Evolutionary conservation across 176 grass and related monocot genomes (phyloP), one percentile per base, ranked within the genome.

Genomic region (Oryza brachyantha): DNA sequence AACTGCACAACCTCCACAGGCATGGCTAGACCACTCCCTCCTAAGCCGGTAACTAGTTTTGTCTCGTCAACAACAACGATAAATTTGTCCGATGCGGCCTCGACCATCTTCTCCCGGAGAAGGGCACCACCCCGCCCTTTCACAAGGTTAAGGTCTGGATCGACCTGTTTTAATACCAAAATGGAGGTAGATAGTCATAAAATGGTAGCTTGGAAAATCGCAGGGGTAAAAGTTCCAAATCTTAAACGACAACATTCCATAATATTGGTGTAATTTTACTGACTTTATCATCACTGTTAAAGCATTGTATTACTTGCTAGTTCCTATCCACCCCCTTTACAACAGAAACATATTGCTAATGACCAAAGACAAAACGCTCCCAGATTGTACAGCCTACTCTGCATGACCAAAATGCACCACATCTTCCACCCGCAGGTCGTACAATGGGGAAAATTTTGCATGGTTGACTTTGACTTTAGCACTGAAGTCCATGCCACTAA

Each of bases 1-100:
- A 99, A 99, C 84, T 99, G 96, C 85, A 95, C 96, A 17, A 99
- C 88, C 34, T 99, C 96, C 64, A 99, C 96, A 0, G 96, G 96
- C 96, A 99, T 99, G 64, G 96, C 96, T 24, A 99, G 81, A 10
- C 92, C 90, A 29, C 96, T 99, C 29, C 96, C 96, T 22, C 96
- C 96, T 28, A 99, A 84, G 10, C 96, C 96, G 14, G 90, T 87
- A 43, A 99, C 96, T 4, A 99, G 81, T 31, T 99, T 99, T 19
- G 96, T 99, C 29, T 99, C 96, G 12, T 99, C 96, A 2, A 81
- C 88, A 52, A 95, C 79, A 13, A 99, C 96, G 1, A 97, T 83
- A 2, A 99, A 99, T 66, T 95, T 99, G 8, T 74, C 89, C 13
- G 96, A 99, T 35, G 92, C 92, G 24, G 96, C 88, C 62, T 99